Evolutionary conservation across 2,329 filamentous ascomycete genomes (phyloP).

Genomic region (Aphanoascus verrucosus): DNA sequence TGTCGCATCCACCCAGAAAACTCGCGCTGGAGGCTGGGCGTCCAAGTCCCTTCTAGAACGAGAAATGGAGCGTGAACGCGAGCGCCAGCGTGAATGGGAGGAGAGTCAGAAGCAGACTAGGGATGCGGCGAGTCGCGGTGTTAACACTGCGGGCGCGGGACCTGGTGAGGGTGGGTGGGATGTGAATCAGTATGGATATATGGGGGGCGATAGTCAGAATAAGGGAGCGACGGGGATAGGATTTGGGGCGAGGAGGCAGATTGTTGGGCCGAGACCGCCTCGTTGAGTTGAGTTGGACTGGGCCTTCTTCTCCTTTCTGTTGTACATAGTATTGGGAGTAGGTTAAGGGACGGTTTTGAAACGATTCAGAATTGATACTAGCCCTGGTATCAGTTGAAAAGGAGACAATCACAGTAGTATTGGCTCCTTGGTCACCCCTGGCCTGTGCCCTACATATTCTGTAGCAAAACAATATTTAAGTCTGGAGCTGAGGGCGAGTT

Average conservation of each 20-base stretch:
- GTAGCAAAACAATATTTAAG: too few species aligned
- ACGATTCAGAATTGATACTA: too few species aligned
- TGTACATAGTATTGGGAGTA: background rate
- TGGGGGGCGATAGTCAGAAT: constrained; percentile 53
- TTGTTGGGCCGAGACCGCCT: constrained; percentile 50
- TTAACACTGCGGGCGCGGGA: constrained; percentile 38
- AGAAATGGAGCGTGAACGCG: constrained; percentile 57
- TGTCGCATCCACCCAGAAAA: constrained; percentile 45
- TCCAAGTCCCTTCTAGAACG: constrained; percentile 54
- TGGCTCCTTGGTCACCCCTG: too few species aligned
- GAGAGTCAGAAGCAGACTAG: constrained; percentile 45
- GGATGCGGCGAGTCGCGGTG: constrained; percentile 36
- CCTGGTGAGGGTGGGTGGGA: constrained; percentile 46
- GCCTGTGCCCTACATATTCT: too few species aligned
- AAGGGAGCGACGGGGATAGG: constrained; percentile 41
- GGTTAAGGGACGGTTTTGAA: too few species aligned
- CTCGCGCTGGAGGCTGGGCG: constrained; percentile 50
- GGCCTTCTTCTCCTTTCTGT: background rate
- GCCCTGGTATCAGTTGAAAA: too few species aligned
- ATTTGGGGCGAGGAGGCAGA: constrained; percentile 49
- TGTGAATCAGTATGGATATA: constrained; percentile 54
- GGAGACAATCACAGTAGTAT: too few species aligned
- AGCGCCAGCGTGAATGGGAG: constrained; percentile 56
- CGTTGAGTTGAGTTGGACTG: constrained; percentile 19
- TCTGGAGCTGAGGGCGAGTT: too few species aligned